A percentile compares a stretch with the other conserved stretches of the same genome.
Conservation (phyloP, 2,329 filamentous ascomycete species). For the Phaeophleospora eucalypticola region DNA sequence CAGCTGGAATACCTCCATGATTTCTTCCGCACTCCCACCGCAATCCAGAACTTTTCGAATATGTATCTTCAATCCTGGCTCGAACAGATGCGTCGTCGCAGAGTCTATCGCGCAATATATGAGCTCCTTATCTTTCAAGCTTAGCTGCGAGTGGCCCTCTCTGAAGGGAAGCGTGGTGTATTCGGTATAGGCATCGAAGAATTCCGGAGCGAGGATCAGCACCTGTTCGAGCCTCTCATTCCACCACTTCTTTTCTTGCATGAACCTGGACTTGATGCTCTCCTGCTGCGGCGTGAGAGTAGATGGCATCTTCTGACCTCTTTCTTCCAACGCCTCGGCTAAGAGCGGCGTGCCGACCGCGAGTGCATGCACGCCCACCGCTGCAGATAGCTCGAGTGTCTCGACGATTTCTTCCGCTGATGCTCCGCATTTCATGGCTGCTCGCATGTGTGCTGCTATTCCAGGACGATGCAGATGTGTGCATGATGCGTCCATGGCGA, state of each 20-base stretch:
- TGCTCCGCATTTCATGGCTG: conserved; percentile 40
- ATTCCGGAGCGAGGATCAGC: conserved; percentile 43
- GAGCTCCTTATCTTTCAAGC: conserved; percentile 48
- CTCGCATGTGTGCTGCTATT: conserved; percentile 39
- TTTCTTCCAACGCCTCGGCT: conserved; percentile 45
- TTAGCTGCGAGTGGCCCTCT: conserved; percentile 31
- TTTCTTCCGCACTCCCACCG: conserved; percentile 45
- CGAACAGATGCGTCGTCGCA: conserved; percentile 47
- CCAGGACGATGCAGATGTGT: conserved; percentile 45
- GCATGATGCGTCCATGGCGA: conserved; percentile 42
- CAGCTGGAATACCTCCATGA: conserved; percentile 48
- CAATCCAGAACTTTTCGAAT: conserved; percentile 47
- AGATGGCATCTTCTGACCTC: conserved; percentile 20
- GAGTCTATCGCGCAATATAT: conserved; percentile 48
- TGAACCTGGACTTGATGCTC: conserved; percentile 42
- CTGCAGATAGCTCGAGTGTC: conserved; percentile 42
- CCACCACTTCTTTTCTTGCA: conserved; percentile 44
- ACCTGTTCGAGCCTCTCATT: conserved; percentile 35
- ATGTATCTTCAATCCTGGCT: conserved; percentile 46
- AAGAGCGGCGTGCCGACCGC: conserved; percentile 45
- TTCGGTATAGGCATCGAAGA: conserved; percentile 47
- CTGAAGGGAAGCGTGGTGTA: conserved; percentile 42
- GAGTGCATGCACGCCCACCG: conserved; percentile 45
- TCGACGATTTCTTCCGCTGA: conserved; percentile 44
- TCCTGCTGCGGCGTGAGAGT: conserved; percentile 16